A percentile compares a stretch with the other conserved stretches of the same genome.
Evolutionary conservation across 176 grass and related monocot genomes (phyloP).

Genomic region (Eragrostis nindensis): DNA sequence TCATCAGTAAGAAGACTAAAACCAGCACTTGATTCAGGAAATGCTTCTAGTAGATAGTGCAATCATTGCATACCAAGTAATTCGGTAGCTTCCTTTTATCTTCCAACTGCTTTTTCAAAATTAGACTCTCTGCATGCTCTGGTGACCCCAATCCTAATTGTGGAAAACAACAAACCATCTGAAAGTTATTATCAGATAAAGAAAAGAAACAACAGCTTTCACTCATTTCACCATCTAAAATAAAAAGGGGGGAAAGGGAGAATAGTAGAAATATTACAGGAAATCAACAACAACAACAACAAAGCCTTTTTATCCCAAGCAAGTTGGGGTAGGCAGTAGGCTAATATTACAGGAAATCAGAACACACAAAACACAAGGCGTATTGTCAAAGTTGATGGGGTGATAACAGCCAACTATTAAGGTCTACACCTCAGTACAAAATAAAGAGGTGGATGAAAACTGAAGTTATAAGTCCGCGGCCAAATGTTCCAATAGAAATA

Average conservation of each 20-base stretch:
- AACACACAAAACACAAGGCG: too few species aligned
- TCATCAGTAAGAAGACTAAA: conserved; percentile 16
- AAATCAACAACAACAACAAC: too few species aligned
- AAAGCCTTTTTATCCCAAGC: too few species aligned
- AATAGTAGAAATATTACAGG: background rate
- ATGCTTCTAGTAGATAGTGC: conserved; percentile 5
- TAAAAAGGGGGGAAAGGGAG: background rate
- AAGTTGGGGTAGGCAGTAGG: too few species aligned
- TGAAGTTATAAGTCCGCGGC: background rate
- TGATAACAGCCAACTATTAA: background rate
- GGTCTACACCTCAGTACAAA: background rate
- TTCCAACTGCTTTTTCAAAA: conserved; percentile 69
- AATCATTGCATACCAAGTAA: conserved; percentile 65
- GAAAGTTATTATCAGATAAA: conserved; percentile 23
- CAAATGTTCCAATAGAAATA: conserved; percentile 1
- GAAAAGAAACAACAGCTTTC: background rate
- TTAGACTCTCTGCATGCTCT: conserved; percentile 59
- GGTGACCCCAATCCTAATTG: conserved; percentile 46
- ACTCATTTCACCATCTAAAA: conserved; percentile 26
- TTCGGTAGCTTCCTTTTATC: conserved; percentile 73
- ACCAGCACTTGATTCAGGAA: background rate
- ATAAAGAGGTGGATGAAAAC: background rate
- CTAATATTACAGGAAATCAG: too few species aligned
- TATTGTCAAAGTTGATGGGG: too few species aligned
- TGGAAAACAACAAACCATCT: conserved; percentile 22